phyloP scores from a whole-genome alignment of 768 basidiomycete species.

The Mycena albidolilacea region DNA sequence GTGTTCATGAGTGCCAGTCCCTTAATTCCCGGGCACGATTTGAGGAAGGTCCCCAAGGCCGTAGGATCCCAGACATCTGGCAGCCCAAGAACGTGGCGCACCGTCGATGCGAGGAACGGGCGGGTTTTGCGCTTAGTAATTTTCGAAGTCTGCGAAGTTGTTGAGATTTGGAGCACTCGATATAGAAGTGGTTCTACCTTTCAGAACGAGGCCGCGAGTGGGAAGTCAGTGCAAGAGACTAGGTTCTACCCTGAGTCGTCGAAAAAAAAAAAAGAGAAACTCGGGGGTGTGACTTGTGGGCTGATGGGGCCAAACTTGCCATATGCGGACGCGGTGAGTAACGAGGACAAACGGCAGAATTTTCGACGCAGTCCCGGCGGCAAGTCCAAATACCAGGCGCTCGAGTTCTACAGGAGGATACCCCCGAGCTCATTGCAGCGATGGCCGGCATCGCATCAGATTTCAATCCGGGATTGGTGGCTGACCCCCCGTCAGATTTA shows the following conservation, averaged over 20 bases:
- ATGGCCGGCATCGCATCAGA: too few relatives aligned
- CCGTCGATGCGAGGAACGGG: slow-evolving; percentile 6
- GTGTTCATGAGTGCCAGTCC: background rate
- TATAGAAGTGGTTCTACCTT: background rate
- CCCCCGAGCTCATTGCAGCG: too few relatives aligned
- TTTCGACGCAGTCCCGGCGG: too few relatives aligned
- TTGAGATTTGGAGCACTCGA: background rate
- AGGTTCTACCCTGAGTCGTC: slow-evolving; percentile 10
- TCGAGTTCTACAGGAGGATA: too few relatives aligned
- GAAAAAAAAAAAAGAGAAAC: background rate
- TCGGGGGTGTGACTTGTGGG: background rate
- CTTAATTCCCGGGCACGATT: slow-evolving; percentile 5
- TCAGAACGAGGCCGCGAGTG: too few relatives aligned
- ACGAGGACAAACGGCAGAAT: too few relatives aligned
- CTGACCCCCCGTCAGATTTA: too few relatives aligned
- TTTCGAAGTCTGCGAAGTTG: background rate
- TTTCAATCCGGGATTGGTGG: too few relatives aligned
- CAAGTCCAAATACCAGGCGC: too few relatives aligned
- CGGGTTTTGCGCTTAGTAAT: background rate
- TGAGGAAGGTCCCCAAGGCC: background rate
- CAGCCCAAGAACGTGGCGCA: slow-evolving; percentile 12
- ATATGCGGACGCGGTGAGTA: slow-evolving; percentile 3
- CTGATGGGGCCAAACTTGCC: background rate
- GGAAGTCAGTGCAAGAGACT: too few relatives aligned
- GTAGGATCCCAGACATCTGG: background rate